phyloP scores from a whole-genome alignment of 2,329 filamentous ascomycete species.

The Fusarium praegraminearum region DNA sequence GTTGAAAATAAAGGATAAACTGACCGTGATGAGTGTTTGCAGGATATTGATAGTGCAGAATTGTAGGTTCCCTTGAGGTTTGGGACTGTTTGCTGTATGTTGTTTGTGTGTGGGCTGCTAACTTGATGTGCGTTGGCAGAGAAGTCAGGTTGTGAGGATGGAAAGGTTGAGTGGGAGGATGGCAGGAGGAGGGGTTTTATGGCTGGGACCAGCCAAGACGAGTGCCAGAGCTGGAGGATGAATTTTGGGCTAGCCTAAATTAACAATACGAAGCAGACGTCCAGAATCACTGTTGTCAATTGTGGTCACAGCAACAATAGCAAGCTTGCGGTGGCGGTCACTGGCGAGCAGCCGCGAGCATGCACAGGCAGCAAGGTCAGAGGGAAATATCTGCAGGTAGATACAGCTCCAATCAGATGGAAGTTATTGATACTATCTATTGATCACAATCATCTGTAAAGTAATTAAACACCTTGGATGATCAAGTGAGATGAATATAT shows the following conservation, averaged over 20 bases:
- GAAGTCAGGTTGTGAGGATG: constrained; percentile 13
- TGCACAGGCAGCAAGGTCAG: constrained; percentile 2
- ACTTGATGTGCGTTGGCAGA: background rate
- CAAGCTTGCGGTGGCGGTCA: constrained; percentile 12
- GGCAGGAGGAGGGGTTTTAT: constrained; percentile 8
- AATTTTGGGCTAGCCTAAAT: background rate
- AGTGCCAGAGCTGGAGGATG: background rate
- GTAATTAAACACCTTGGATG: background rate
- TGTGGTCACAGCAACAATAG: background rate
- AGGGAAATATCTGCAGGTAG: background rate
- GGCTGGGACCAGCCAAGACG: background rate
- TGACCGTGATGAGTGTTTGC: background rate
- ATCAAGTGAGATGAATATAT: background rate
- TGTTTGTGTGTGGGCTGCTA: background rate
- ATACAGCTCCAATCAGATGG: background rate
- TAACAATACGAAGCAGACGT: background rate
- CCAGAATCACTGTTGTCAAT: background rate
- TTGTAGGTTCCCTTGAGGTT: background rate
- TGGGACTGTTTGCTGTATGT: background rate
- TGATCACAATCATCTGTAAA: too few relatives aligned
- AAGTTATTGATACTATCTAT: background rate
- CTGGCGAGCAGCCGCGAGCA: background rate
- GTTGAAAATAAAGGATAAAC: constrained; percentile 8
- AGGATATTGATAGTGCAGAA: background rate
- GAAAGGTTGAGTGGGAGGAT: constrained; percentile 15